phyloP scores from a whole-genome alignment of 345 rosid genomes.

The Psidium friedrichsthalianum region DNA sequence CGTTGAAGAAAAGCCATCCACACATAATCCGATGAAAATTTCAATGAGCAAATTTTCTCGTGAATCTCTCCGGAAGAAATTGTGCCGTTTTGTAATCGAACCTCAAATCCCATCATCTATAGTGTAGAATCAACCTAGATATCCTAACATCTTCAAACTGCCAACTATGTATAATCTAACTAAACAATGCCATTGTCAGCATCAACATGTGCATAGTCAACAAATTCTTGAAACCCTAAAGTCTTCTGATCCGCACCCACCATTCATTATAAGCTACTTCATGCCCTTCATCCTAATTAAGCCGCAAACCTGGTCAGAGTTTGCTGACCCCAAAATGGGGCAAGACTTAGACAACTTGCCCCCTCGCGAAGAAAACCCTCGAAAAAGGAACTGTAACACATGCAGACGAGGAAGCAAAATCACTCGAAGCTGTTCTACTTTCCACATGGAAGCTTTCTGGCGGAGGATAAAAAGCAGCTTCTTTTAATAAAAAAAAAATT shows the following conservation, averaged over 20 bases:
- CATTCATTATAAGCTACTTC: background rate
- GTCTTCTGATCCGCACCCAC: background rate
- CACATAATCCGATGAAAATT: background rate
- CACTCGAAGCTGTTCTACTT: background rate
- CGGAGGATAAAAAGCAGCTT: slow-evolving; percentile 2
- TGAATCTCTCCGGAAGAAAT: background rate
- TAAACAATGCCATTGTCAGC: background rate
- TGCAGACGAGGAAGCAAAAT: background rate
- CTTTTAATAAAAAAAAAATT: background rate
- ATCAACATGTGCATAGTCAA: background rate
- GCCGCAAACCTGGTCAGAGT: background rate
- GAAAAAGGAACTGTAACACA: background rate
- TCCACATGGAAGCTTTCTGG: background rate
- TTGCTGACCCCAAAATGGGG: background rate
- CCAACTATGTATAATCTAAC: background rate
- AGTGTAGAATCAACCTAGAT: background rate
- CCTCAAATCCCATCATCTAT: background rate
- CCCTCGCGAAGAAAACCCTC: background rate
- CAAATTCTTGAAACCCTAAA: background rate
- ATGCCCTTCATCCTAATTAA: background rate
- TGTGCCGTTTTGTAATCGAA: background rate
- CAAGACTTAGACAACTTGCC: background rate
- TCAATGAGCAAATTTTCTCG: background rate
- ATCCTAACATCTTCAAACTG: background rate
- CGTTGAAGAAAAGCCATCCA: background rate